Percentiles rank a stretch among this genome's conserved stretches.
Conservation (phyloP, 202 grass and related monocot genomes). For the Carex arenaria region DNA sequence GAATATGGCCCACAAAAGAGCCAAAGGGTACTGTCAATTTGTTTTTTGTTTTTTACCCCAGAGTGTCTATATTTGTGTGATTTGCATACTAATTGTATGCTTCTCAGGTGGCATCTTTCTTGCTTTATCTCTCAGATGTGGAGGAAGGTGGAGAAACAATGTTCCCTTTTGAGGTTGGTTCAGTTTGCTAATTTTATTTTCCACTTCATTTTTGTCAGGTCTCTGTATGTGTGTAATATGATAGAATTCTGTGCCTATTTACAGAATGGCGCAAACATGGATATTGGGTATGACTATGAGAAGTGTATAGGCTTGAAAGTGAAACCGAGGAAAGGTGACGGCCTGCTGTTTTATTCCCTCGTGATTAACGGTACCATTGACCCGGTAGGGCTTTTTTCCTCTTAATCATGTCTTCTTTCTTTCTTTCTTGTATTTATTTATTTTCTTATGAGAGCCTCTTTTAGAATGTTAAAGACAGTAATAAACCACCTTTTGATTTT, state of each 20-base stretch:
- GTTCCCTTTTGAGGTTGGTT: constrained; percentile 90
- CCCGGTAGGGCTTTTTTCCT: constrained; percentile 40
- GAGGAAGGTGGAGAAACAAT: constrained; percentile 99
- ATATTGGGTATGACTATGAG: constrained; percentile 91
- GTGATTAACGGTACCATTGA: constrained; percentile 89
- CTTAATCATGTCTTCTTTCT: not conserved
- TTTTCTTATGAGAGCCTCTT: not conserved
- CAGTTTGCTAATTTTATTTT: not conserved
- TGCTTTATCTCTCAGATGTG: constrained; percentile 88
- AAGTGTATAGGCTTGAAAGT: constrained; percentile 92
- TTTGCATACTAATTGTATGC: constrained; percentile 20
- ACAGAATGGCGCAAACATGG: constrained; percentile 87
- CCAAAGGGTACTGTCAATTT: constrained; percentile 58
- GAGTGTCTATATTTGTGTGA: not conserved
- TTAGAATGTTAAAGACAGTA: not conserved
- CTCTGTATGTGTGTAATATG: not conserved
- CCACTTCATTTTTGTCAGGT: not conserved
- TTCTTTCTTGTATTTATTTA: not conserved
- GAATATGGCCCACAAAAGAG: constrained; percentile 93
- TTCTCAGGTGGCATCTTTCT: constrained; percentile 79
- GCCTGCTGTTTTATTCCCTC: constrained; percentile 95
- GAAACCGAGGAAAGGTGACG: constrained; percentile 88
- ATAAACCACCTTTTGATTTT: not conserved
- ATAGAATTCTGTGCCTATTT: constrained; percentile 17
- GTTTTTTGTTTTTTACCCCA: not conserved